Conservation (phyloP, 2,329 filamentous ascomycete species). For the Botrytis aclada region DNA sequence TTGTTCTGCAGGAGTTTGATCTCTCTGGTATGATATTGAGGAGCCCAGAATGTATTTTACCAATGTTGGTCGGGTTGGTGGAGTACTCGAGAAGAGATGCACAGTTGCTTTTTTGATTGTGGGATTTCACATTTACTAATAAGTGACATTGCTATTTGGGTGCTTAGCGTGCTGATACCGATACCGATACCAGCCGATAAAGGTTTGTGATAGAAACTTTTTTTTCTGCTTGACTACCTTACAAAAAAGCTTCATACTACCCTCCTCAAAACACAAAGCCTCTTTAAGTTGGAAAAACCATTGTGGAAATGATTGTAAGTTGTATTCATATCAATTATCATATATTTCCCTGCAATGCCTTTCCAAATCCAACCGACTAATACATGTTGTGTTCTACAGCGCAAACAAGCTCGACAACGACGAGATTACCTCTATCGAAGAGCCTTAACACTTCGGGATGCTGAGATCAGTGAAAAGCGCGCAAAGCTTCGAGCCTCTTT, state of each 20-base stretch:
- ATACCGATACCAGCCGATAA: slow-evolving; percentile 4
- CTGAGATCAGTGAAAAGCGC: slow-evolving; percentile 88
- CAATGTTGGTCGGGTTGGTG: slow-evolving; percentile 8
- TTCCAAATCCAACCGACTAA: slow-evolving; percentile 10
- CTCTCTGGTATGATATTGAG: slow-evolving; percentile 4
- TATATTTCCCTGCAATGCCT: no score
- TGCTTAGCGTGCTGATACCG: slow-evolving; percentile 2
- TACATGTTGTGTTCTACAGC: slow-evolving; percentile 38
- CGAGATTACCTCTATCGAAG: slow-evolving; percentile 89
- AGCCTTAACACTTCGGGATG: slow-evolving; percentile 82
- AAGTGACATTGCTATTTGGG: background rate
- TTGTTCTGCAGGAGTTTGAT: slow-evolving; percentile 15
- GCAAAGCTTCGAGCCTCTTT: slow-evolving; percentile 82
- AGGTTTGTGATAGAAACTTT: slow-evolving; percentile 9
- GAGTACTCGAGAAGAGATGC: slow-evolving; percentile 3
- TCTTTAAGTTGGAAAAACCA: background rate
- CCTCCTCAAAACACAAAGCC: background rate
- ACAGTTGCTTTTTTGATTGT: slow-evolving; percentile 11
- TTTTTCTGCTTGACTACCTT: background rate
- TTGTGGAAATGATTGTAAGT: slow-evolving; percentile 33
- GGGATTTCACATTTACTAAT: slow-evolving; percentile 10
- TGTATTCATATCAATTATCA: background rate
- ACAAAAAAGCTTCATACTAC: background rate
- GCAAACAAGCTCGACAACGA: slow-evolving; percentile 73
- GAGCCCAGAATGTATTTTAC: background rate